phyloP scores from a whole-genome alignment of 805 yeast species.

The Phaffomyces thermotolerans region DNA sequence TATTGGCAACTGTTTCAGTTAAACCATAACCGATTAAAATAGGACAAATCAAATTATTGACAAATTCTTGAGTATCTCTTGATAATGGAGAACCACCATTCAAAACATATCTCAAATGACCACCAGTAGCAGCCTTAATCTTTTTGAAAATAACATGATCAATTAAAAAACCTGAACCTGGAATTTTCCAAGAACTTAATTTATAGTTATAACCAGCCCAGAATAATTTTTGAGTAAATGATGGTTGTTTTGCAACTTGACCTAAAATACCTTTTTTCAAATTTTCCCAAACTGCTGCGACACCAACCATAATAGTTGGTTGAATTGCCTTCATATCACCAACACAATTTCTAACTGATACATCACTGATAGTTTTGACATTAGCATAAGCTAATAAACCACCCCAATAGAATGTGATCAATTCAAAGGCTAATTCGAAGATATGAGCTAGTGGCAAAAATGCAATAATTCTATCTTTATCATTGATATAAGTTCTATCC shows the following conservation, averaged over 20 bases:
- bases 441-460: constrained; percentile 96
- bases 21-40: constrained; percentile 93
- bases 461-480: constrained; percentile 68
- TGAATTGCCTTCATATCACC: constrained; percentile 83
- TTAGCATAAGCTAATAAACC: constrained; percentile 81
- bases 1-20: constrained; percentile 92
- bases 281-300: constrained; percentile 97
- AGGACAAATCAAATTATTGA: constrained; percentile 70
- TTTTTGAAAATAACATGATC: constrained; percentile 77
- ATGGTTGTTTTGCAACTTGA: constrained; percentile 62
- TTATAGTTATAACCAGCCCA: constrained; percentile 86
- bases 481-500: constrained; percentile 40
- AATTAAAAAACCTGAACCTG: constrained; percentile 56
- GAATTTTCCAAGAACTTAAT: constrained; percentile 56
- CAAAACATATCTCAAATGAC: constrained; percentile 60
- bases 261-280: constrained; percentile 86
- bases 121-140: constrained; percentile 93
- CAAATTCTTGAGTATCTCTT: constrained; percentile 71
- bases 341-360: constrained; percentile 72
- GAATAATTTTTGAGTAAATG: constrained; percentile 67
- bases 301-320: constrained; percentile 96
- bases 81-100: constrained; percentile 95
- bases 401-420: constrained; percentile 82
- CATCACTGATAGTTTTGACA: constrained; percentile 84
- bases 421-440: constrained; percentile 85